A percentile compares a stretch with the other conserved stretches of the same genome.
phyloP scores from a whole-genome alignment of 2,329 filamentous ascomycete species.

The Aureobasidium sp. region DNA sequence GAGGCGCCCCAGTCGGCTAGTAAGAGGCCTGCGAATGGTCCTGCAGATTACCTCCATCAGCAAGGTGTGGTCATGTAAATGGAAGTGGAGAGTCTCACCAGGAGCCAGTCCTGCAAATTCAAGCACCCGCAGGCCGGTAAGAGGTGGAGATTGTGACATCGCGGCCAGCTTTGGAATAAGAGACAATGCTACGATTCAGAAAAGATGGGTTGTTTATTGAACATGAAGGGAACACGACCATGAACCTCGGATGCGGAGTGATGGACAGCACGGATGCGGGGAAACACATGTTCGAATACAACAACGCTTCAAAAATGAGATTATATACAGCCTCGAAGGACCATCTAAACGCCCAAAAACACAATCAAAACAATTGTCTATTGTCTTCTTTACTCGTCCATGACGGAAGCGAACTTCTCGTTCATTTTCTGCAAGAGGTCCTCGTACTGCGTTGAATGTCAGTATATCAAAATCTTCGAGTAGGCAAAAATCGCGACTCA shows the following conservation, averaged over 20 bases:
- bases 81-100: constrained; percentile 28
- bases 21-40: constrained; percentile 79
- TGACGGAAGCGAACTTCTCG: constrained; percentile 93
- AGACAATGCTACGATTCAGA: background rate
- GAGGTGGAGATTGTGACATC: constrained; percentile 32
- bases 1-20: constrained; percentile 83
- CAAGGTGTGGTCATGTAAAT: background rate
- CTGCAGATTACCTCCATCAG: constrained; percentile 34
- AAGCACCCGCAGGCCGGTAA: constrained; percentile 52
- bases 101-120: constrained; percentile 57
- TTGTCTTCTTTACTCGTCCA: constrained; percentile 64
- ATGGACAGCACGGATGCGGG: background rate
- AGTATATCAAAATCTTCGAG: constrained; percentile 24
- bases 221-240: background rate
- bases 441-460: constrained; percentile 64
- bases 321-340: constrained; percentile 9
- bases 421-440: constrained; percentile 82
- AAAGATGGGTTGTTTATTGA: background rate
- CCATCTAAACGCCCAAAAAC: constrained; percentile 1
- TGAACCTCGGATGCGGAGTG: background rate
- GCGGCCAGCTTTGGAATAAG: background rate
- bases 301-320: constrained; percentile 1
- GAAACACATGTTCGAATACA: background rate
- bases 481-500: constrained; percentile 31
- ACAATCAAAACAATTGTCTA: constrained; percentile 2